Percentiles rank a stretch among this genome's conserved stretches.
Evolutionary conservation across 129 eudicot species (phyloP).

Genomic region (carrot (Daucus carota)): DH1_v3.0 NC_030388.2:26288001-26288500

Average conservation of each 20-base stretch:
- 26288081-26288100: constrained; percentile 91
- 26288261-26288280: neutral
- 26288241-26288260: neutral
- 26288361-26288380: neutral
- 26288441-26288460: neutral
- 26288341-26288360: neutral
- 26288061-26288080: constrained; percentile 96
- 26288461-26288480: neutral
- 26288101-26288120: constrained; percentile 94
- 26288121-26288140: constrained; percentile 96
- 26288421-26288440: neutral
- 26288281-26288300: neutral
- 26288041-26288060: constrained; percentile 94
- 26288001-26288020: constrained; percentile 97
- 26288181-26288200: neutral
- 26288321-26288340: neutral
- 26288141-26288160: constrained; percentile 95
- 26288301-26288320: neutral
- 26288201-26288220: neutral
- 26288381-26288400: neutral
- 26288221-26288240: neutral
- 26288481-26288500: neutral
- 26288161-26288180: constrained; percentile 63
- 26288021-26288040: constrained; percentile 94
- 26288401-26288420: neutral